Conservation (phyloP, 805 yeast genomes). For the Candida chauliodis region DNA sequence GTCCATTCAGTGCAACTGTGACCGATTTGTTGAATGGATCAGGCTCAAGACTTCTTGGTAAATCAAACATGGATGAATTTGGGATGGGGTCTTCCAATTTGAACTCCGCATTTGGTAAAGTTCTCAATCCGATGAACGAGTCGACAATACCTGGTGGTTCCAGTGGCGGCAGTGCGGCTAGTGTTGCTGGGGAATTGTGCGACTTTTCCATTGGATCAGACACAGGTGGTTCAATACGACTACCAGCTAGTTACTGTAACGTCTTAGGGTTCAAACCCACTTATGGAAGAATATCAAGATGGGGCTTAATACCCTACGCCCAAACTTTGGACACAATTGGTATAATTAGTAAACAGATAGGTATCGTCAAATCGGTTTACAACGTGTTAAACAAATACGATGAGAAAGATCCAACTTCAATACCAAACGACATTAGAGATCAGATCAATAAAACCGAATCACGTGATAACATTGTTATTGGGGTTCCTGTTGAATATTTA, state of each 20-base stretch:
- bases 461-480: slow-evolving; percentile 45
- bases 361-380: slow-evolving; percentile 47
- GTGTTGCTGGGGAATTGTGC: slow-evolving; percentile 68
- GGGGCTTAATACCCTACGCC: slow-evolving; percentile 91
- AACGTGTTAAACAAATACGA: slow-evolving; percentile 58
- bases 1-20: slow-evolving; percentile 84
- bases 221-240: slow-evolving; percentile 94
- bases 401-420: slow-evolving; percentile 73
- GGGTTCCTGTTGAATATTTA: slow-evolving; percentile 68
- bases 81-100: slow-evolving; percentile 89
- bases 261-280: slow-evolving; percentile 88
- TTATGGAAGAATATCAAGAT: slow-evolving; percentile 86
- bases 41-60: slow-evolving; percentile 64
- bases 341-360: slow-evolving; percentile 53
- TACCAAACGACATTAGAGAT: slow-evolving; percentile 35
- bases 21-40: slow-evolving; percentile 47
- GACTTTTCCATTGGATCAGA: slow-evolving; percentile 89
- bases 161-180: slow-evolving; percentile 94
- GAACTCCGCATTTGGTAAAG: slow-evolving; percentile 54
- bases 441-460: slow-evolving; percentile 12
- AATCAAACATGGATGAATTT: slow-evolving; percentile 92
- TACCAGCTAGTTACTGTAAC: slow-evolving; percentile 88
- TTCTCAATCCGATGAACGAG: slow-evolving; percentile 45
- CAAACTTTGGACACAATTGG: slow-evolving; percentile 96
- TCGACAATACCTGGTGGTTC: slow-evolving; percentile 74